A percentile compares a stretch with the other conserved stretches of the same genome.
Evolutionary conservation across 768 basidiomycete genomes (phyloP).

Genomic region (Paxillus rubicundulus): DNA sequence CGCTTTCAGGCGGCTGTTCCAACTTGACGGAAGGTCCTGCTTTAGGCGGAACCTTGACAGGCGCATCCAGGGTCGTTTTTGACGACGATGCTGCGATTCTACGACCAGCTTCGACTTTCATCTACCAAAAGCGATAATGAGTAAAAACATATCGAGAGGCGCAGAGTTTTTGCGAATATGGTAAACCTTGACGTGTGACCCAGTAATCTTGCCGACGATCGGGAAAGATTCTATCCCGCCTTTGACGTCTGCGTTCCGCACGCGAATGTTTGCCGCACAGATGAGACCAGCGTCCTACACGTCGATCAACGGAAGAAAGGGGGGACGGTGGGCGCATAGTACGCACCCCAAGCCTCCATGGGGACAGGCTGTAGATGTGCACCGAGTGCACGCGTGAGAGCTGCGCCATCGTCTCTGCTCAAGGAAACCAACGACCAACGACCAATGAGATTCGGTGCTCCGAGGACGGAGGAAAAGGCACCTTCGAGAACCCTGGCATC

Average conservation of each 20-base stretch:
- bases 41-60: constrained; percentile 12
- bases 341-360: constrained; percentile 52
- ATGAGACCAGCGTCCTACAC: constrained; percentile 47
- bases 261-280: constrained; percentile 31
- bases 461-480: constrained; percentile 31
- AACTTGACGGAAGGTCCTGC: constrained; percentile 6
- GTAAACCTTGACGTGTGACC: constrained; percentile 45
- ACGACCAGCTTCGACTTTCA: constrained; percentile 4
- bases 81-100: constrained; percentile 37
- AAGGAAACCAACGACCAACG: neutral
- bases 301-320: neutral
- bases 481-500: constrained; percentile 65
- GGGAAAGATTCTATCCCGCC: constrained; percentile 11
- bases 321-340: neutral
- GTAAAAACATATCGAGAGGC: neutral
- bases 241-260: constrained; percentile 33
- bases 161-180: neutral
- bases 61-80: constrained; percentile 41
- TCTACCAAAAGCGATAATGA: constrained; percentile 8
- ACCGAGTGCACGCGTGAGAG: constrained; percentile 53
- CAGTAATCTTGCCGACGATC: constrained; percentile 44
- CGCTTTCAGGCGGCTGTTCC: constrained; percentile 18
- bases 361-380: constrained; percentile 72
- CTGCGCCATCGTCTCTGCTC: constrained; percentile 49
- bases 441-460: neutral